phyloP scores from a whole-genome alignment of 2,329 filamentous ascomycete genomes.

The Venturia carpophila region DNA sequence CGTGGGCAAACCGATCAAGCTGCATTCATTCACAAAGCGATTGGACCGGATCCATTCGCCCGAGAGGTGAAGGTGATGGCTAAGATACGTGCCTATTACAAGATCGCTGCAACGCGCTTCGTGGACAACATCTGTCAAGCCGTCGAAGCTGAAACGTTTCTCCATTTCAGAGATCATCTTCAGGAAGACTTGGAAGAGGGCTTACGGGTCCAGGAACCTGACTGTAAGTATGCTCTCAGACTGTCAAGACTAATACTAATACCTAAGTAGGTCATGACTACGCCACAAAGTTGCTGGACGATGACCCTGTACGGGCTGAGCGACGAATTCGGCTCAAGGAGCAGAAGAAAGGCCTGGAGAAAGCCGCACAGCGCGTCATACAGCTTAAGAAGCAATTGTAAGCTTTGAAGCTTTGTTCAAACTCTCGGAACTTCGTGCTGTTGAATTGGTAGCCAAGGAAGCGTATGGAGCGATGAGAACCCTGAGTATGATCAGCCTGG shows the following conservation, averaged over 20 bases:
- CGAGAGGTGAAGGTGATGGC: constrained; percentile 55
- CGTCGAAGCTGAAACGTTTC: constrained; percentile 30
- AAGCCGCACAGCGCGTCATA: background rate
- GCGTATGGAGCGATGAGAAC: no score
- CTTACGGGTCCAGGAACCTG: background rate
- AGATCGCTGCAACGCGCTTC: constrained; percentile 57
- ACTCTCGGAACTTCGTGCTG: no score
- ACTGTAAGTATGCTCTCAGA: constrained; percentile 10
- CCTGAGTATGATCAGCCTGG: no score
- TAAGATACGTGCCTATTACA: constrained; percentile 61
- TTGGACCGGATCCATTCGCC: constrained; percentile 47
- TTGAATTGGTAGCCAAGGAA: no score
- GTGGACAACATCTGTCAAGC: constrained; percentile 45
- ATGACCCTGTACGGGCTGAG: constrained; percentile 11
- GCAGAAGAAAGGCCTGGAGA: constrained; percentile 9
- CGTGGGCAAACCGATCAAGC: background rate
- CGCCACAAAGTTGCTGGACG: constrained; percentile 3
- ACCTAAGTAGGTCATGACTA: constrained; percentile 7
- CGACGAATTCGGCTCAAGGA: constrained; percentile 13
- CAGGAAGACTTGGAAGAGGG: constrained; percentile 10
- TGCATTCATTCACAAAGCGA: constrained; percentile 22
- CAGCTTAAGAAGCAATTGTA: background rate
- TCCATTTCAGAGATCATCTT: background rate
- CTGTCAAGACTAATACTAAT: background rate
- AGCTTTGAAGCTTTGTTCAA: background rate